Base-by-base conservation (phyloP, 108 stramenopile genomes). In the Pelagomonas calceolata region DNA sequence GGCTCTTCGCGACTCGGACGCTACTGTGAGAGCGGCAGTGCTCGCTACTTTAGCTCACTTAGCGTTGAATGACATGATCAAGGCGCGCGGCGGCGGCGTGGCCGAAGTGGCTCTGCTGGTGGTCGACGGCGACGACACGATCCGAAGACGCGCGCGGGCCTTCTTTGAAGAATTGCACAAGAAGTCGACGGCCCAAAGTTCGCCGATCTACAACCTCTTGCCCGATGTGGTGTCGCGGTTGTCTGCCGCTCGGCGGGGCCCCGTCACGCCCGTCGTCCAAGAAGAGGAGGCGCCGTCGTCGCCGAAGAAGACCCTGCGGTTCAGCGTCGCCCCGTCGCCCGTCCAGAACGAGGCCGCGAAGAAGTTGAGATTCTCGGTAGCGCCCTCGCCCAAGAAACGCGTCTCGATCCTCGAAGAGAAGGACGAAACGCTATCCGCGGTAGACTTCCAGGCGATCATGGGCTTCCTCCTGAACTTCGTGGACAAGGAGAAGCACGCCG, bases 51-150 rank as follows among this genome's bases (percentile, higher is more conserved):
- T 99, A 39, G 95, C 96, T 12, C 96, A 98, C 70, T 84, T 99
- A 60, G 92, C 97, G 71, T 81, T 97, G 64, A 97, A 97, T 80
- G 96, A 99, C 71, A 99, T 99, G 96, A 93, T 99, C 37, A 97
- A 97, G 82, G 94, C 96, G 65, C 91, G 92, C 77, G 72, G 79
- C 17, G 93, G 94, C 15, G 89, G 95, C 70, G 94, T 99, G 0
- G 91, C 90, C 67, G 95, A 94, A 69, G 91, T 99, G 51, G 98
- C 95, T 0, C 72, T 94, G 36, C 92, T 91, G 76, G 76, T 99
- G 30, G 79, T 85, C 32, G 95, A 96, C 79, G 64, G 84, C 31
- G 93, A 94, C 64, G 77, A 75, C 45, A 67, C 91, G 36, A 94
- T 99, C 63, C 83, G 83, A 26, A 93, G 94, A 75, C 90, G 93